Evolutionary conservation across 2,329 filamentous ascomycete species (phyloP).

Genomic region (Colletotrichum scovillei): DNA sequence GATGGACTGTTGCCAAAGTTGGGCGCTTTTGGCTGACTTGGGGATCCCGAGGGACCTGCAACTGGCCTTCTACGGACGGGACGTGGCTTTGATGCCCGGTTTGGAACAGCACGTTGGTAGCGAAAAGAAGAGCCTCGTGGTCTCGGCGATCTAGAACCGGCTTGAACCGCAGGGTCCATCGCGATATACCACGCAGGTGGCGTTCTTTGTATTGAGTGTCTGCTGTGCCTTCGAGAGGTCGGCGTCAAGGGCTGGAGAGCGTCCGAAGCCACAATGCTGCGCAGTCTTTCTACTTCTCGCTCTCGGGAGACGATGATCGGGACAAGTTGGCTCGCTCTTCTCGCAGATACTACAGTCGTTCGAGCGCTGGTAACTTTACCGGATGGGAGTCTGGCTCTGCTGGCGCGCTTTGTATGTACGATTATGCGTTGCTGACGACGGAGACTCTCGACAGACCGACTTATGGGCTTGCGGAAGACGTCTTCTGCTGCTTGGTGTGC

Average conservation of each 20-base stretch:
- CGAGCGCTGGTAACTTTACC: slow-evolving; percentile 5
- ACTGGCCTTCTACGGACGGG: neutral
- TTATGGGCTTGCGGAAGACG: slow-evolving; percentile 45
- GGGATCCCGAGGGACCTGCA: slow-evolving; percentile 16
- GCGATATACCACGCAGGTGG: slow-evolving; percentile 14
- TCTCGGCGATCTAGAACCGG: neutral
- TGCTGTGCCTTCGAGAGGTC: neutral
- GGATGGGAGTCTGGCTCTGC: slow-evolving; percentile 48
- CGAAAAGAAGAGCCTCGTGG: neutral
- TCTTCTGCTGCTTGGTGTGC: slow-evolving; percentile 45
- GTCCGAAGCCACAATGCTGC: slow-evolving; percentile 12
- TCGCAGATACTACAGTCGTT: neutral
- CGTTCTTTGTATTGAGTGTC: slow-evolving; percentile 14
- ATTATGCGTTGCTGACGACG: slow-evolving; percentile 50
- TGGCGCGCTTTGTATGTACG: slow-evolving; percentile 45
- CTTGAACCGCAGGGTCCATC: neutral
- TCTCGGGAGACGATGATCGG: neutral
- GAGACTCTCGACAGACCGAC: slow-evolving; percentile 44
- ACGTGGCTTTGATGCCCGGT: neutral
- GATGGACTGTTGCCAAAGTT: neutral
- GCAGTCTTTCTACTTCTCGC: slow-evolving; percentile 18
- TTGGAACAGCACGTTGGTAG: neutral
- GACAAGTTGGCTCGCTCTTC: neutral
- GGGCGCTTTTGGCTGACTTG: neutral
- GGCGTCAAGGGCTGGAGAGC: slow-evolving; percentile 15